Conservation (phyloP, 164 flowering plant species). For the Paratinospora sagittata region DNA sequence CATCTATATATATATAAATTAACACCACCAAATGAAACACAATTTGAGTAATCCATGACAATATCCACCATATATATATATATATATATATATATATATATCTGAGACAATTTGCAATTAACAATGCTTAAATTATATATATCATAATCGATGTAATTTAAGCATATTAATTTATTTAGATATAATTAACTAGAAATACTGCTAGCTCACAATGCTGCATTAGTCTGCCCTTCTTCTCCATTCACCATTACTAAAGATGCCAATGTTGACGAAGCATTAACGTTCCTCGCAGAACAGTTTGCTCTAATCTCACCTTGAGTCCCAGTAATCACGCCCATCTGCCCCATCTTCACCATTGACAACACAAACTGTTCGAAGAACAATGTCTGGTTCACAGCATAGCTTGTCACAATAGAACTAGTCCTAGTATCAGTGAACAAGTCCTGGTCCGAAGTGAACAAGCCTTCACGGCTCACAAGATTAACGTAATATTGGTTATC, state of each 20-base stretch:
- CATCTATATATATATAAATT: too few species aligned
- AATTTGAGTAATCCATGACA: too few species aligned
- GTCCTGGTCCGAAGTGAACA: constrained; percentile 27
- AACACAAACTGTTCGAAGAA: constrained; percentile 12
- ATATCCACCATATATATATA: too few species aligned
- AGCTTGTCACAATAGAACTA: constrained; percentile 14
- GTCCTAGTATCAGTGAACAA: constrained; percentile 22
- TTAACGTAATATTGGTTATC: constrained; percentile 27
- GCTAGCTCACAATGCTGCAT: not conserved
- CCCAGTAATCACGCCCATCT: constrained; percentile 11
- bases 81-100: too few species aligned
- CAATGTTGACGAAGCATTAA: not conserved
- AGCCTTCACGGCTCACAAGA: constrained; percentile 21
- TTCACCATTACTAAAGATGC: not conserved
- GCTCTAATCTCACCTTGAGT: constrained; percentile 12
- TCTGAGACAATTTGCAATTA: too few species aligned
- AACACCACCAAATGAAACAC: too few species aligned
- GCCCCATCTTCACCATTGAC: constrained; percentile 12
- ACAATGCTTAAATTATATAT: too few species aligned
- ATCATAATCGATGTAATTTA: too few species aligned
- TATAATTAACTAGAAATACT: too few species aligned
- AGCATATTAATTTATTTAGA: too few species aligned
- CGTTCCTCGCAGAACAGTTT: constrained; percentile 3
- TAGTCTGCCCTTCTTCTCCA: not conserved
- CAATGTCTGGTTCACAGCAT: constrained; percentile 14